Percentiles rank a stretch among this genome's conserved stretches.
Conservation (phyloP, 2,329 filamentous ascomycete species). For the Helminthosporium solani region DNA sequence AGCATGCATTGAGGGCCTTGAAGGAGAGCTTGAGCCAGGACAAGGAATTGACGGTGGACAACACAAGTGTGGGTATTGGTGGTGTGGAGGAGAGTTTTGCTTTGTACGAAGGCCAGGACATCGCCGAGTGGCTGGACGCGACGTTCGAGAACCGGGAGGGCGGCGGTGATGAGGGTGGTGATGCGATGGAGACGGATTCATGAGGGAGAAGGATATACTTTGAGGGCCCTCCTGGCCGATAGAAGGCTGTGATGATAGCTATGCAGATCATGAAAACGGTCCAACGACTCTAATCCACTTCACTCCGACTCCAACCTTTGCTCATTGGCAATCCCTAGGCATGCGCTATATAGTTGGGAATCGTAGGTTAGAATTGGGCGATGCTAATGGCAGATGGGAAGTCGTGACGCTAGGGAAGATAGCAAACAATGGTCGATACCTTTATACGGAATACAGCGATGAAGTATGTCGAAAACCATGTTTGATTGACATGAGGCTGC, state of each 20-base stretch:
- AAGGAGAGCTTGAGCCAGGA: constrained; percentile 97
- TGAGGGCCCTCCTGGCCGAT: background rate
- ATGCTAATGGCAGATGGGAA: background rate
- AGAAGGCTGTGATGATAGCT: background rate
- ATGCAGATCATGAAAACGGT: background rate
- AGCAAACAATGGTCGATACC: no score
- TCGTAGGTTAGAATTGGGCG: no score
- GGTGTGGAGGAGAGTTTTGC: constrained; percentile 80
- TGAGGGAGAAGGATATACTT: constrained; percentile 11
- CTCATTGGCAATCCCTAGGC: background rate
- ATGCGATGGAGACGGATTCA: constrained; percentile 60
- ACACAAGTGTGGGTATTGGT: constrained; percentile 87
- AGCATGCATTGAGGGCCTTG: constrained; percentile 84
- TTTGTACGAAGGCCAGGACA: constrained; percentile 85
- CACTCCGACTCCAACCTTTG: background rate
- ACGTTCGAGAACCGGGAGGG: constrained; percentile 51
- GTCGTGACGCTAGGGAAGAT: no score
- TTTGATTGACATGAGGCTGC: no score
- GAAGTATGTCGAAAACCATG: no score
- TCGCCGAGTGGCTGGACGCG: constrained; percentile 82
- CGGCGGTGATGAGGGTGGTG: constrained; percentile 38
- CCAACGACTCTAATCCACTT: background rate
- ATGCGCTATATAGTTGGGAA: background rate
- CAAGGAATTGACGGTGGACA: constrained; percentile 95
- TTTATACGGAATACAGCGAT: no score